A percentile compares a stretch with the other conserved stretches of the same genome.
These are phyloP conservation scores for Gynochthodes officinalis DNA, from an alignment of 257 asterid genomes.

Conservation along the genomic window DNA sequence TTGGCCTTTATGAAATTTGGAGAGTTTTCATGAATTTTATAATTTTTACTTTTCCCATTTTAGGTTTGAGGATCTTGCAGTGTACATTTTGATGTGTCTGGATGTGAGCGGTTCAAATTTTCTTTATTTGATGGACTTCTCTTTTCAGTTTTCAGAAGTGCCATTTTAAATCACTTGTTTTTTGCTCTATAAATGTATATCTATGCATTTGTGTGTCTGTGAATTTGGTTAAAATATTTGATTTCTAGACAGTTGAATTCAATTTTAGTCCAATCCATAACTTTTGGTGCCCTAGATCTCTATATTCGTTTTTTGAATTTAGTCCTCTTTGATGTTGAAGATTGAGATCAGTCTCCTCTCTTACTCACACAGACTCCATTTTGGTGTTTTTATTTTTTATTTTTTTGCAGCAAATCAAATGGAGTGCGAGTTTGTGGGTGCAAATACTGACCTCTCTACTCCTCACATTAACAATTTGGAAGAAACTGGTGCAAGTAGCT, in stretches of 20 bases:
- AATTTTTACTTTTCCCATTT: too few species aligned
- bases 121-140: too few species aligned
- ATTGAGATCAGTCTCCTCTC: not conserved
- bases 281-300: not conserved
- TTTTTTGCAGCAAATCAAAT: too few species aligned
- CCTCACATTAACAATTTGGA: conserved; percentile 4
- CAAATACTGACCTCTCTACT: conserved; percentile 6
- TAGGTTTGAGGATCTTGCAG: too few species aligned
- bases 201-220: not conserved
- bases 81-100: too few species aligned
- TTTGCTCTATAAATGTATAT: not conserved
- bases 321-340: not conserved
- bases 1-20: not conserved
- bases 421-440: too few species aligned
- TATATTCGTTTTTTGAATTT: not conserved
- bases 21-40: too few species aligned
- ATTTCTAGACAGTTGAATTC: not conserved
- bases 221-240: not conserved
- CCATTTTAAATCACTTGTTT: too few species aligned
- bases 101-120: too few species aligned
- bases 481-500: conserved; percentile 1
- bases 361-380: not conserved
- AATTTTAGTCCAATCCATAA: not conserved
- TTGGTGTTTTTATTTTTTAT: too few species aligned
- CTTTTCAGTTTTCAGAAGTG: too few species aligned